Percentiles rank a stretch among this genome's conserved stretches.
Conservation (phyloP, 75 land plant genomes). For the Gnetum montanum region DNA sequence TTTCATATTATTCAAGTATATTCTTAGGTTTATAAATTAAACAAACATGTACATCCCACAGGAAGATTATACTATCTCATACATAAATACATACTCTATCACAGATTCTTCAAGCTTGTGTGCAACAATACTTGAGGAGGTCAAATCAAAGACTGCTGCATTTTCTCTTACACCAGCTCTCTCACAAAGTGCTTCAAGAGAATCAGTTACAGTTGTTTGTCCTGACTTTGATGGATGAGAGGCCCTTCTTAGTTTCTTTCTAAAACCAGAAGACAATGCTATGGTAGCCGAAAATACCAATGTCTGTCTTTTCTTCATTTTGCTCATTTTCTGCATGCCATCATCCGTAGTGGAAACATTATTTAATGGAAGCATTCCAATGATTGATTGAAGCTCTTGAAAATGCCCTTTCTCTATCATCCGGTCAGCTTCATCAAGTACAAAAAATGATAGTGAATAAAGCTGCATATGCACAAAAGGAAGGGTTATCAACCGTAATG, state of each 20-base stretch:
- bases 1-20: too few relatives aligned
- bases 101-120: slow-evolving; percentile 82
- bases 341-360: background rate
- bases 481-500: slow-evolving; percentile 6
- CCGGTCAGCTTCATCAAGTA: slow-evolving; percentile 98
- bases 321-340: slow-evolving; percentile 13
- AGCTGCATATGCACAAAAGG: slow-evolving; percentile 41
- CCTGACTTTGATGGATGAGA: slow-evolving; percentile 14
- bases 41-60: too few relatives aligned
- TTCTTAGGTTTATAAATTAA: too few relatives aligned
- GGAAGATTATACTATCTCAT: too few relatives aligned
- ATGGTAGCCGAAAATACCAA: slow-evolving; percentile 96
- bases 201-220: slow-evolving; percentile 27
- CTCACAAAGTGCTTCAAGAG: slow-evolving; percentile 73
- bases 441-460: slow-evolving; percentile 83
- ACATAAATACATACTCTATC: slow-evolving; percentile 59
- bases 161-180: slow-evolving; percentile 74
- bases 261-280: slow-evolving; percentile 74
- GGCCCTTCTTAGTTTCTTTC: slow-evolving; percentile 77
- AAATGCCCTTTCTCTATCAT: slow-evolving; percentile 97
- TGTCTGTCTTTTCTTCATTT: slow-evolving; percentile 76
- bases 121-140: slow-evolving; percentile 67
- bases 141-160: slow-evolving; percentile 79
- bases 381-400: slow-evolving; percentile 88
- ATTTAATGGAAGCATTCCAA: slow-evolving; percentile 70